A percentile compares a stretch with the other conserved stretches of the same genome.
phyloP scores from a whole-genome alignment of 148 eudicot species.

The Amaranthus hypochondriacus region DNA sequence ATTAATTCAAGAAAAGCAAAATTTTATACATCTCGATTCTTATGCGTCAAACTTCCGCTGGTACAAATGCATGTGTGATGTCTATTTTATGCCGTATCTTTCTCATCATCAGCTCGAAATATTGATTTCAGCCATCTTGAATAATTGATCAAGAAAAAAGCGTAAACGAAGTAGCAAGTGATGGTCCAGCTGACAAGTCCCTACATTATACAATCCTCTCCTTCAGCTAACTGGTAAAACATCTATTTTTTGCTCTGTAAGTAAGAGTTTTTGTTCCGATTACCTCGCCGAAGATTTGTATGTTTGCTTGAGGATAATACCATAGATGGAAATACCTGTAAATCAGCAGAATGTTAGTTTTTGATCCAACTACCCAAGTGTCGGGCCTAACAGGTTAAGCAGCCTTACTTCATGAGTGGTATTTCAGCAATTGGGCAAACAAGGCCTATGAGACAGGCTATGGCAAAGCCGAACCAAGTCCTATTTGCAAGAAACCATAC shows the following conservation, averaged over 20 bases:
- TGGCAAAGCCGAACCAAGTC: constrained; percentile 61
- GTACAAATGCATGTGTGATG: background rate
- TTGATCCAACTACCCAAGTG: background rate
- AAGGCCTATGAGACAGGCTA: constrained; percentile 65
- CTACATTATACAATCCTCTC: constrained; percentile 32
- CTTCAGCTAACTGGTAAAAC: background rate
- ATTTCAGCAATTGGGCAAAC: constrained; percentile 81
- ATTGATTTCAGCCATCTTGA: constrained; percentile 60
- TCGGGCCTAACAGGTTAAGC: background rate
- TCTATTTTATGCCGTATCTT: background rate
- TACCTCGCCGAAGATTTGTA: constrained; percentile 73
- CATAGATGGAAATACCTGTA: constrained; percentile 60
- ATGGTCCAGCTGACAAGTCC: constrained; percentile 78
- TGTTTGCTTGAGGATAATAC: constrained; percentile 81
- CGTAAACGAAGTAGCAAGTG: constrained; percentile 75
- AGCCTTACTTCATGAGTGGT: constrained; percentile 64
- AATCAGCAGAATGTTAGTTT: background rate
- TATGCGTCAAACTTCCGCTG: background rate
- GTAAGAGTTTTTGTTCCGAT: background rate
- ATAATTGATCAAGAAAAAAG: constrained; percentile 61
- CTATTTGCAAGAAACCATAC: constrained; percentile 55
- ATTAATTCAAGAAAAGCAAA: background rate
- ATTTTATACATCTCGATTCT: background rate
- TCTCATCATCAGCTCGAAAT: constrained; percentile 9
- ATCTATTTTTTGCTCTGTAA: background rate